Evolutionary conservation across 169 alveolate species (phyloP).

Genomic region (Plasmodium vivax): DNA sequence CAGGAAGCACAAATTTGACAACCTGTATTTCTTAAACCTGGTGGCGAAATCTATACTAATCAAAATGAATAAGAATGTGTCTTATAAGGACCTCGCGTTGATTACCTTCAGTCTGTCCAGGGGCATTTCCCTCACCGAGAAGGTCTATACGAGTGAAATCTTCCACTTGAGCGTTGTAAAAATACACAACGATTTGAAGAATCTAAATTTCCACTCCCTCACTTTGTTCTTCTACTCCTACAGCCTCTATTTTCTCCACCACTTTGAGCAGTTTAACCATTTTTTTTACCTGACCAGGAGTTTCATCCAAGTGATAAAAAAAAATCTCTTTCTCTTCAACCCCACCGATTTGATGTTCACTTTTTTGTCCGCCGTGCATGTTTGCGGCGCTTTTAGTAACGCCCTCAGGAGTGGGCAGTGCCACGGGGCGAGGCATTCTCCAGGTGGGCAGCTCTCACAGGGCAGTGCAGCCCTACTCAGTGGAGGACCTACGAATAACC

Average conservation of each 20-base stretch:
- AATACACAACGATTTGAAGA: slow-evolving; percentile 39
- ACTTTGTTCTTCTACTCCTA: slow-evolving; percentile 71
- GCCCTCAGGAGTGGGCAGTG: background rate
- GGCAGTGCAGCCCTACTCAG: background rate
- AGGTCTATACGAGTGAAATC: slow-evolving; percentile 46
- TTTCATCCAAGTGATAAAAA: slow-evolving; percentile 45
- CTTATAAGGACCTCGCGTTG: slow-evolving; percentile 54
- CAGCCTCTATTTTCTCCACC: slow-evolving; percentile 46
- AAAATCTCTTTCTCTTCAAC: slow-evolving; percentile 25
- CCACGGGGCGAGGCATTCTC: background rate
- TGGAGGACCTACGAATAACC: background rate
- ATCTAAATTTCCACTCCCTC: slow-evolving; percentile 46
- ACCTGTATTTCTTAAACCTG: slow-evolving; percentile 16
- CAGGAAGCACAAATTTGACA: slow-evolving; percentile 60
- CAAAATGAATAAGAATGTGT: slow-evolving; percentile 62
- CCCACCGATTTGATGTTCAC: slow-evolving; percentile 71
- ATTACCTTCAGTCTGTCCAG: slow-evolving; percentile 33
- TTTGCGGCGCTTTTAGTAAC: background rate
- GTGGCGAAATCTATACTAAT: slow-evolving; percentile 51
- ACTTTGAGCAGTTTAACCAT: slow-evolving; percentile 23
- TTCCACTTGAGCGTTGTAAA: slow-evolving; percentile 43
- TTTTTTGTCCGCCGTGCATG: slow-evolving; percentile 26
- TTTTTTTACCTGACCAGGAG: slow-evolving; percentile 56
- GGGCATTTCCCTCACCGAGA: background rate
- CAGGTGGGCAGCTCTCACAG: background rate